Base-by-base conservation (phyloP, 106 monocot species). In the Posidonia australis region DNA sequence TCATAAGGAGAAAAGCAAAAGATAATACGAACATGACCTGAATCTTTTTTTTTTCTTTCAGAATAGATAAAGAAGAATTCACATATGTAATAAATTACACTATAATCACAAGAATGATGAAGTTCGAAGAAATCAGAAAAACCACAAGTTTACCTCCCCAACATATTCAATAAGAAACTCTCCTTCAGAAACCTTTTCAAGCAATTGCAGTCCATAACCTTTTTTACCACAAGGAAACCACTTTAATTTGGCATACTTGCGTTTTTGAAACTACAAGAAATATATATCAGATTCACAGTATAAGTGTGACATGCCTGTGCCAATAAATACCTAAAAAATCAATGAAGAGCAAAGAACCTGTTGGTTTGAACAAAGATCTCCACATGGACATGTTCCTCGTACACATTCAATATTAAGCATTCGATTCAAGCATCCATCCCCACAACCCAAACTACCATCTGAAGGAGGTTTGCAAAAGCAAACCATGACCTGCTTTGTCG, bases 161-260 rank as follows among this genome's bases (percentile, higher is more conserved):
- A 98, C 90, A 79, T 98, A 98, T 87, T 98, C 96, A 77, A 98
- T 91, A 31, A 98, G 87, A 79, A 98, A 98, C 58, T 79, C 66
- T 45, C 96, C 96, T 65, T 67, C 42, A 45, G 70, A 70, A 54
- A 76, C 83, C 77, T 75, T 69, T 84, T 91, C 79, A 19, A 70
- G 77, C 59, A 83, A 67, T 58, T 91, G 80, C 43, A 98, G 58
- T 1, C 96, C 96, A 77, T 72, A 75, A 10, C 96, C 96, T 72
- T 98, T 98, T 72, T 98, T 98, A 17, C 90, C 96, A 71, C 77
- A 87, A 44, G 67, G 77, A 42, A 87, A 75, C 66, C 61, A 75
- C 64, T 79, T 79, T 31, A 98, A 79, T 73, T 87, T 90, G 45
- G 90, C 79, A 80, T 98, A 98, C 69, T 83, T 85, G 21, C 84